Conservation (phyloP, 352 stramenopile species). For the Phytophthora melonis region DNA sequence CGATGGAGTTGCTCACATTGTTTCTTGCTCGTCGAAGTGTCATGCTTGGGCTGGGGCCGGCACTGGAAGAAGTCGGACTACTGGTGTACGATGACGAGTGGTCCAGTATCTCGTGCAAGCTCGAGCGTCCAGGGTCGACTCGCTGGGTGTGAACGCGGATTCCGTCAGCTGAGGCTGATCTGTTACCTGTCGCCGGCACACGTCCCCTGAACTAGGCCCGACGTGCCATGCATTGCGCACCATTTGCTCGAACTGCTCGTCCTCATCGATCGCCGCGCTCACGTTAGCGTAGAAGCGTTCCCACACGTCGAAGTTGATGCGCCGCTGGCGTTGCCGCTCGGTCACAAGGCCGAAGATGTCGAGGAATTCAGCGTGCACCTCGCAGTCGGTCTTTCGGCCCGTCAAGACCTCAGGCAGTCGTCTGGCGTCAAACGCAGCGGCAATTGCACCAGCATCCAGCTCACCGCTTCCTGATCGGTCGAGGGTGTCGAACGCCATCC, state of each 20-base stretch:
- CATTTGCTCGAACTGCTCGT: constrained; percentile 95
- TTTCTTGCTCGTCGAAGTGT: constrained; percentile 49
- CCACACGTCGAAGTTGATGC: constrained; percentile 70
- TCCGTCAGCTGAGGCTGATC: constrained; percentile 8
- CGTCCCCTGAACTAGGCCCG: constrained; percentile 48
- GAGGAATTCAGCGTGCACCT: constrained; percentile 86
- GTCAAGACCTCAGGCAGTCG: constrained; percentile 87
- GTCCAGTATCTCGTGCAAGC: constrained; percentile 70
- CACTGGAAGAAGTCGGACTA: constrained; percentile 1
- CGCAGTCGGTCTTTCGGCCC: constrained; percentile 76
- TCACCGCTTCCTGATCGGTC: constrained; percentile 83
- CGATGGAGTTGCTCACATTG: constrained; percentile 61
- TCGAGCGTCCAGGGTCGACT: constrained; percentile 30
- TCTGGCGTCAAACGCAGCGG: constrained; percentile 82
- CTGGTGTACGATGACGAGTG: constrained; percentile 45
- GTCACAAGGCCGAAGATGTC: constrained; percentile 77
- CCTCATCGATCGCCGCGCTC: constrained; percentile 88
- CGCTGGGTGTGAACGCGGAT: constrained; percentile 30
- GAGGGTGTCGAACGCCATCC: constrained; percentile 89
- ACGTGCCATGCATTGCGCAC: constrained; percentile 90
- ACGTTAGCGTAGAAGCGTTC: constrained; percentile 92
- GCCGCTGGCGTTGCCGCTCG: constrained; percentile 59
- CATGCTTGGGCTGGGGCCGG: constrained; percentile 26
- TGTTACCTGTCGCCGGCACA: neutral
- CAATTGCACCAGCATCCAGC: constrained; percentile 76